Base-by-base conservation (phyloP, 1,284 basidiomycete genomes). In the Pyrrhoderma noxium region DNA sequence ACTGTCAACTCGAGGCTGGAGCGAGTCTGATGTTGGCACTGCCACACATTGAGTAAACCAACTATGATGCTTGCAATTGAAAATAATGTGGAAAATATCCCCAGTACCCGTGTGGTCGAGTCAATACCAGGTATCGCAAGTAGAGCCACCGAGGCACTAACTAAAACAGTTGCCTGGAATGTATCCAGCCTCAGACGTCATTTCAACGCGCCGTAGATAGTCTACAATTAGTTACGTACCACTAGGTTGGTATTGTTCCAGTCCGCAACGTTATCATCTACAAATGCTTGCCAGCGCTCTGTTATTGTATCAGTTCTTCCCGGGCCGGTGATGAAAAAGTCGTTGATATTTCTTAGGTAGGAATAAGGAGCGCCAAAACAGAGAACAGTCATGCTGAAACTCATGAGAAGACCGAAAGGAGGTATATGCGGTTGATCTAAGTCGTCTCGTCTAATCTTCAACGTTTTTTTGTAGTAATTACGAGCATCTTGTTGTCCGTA, bases 21-120 rank as follows among this genome's bases (percentile, higher is more conserved):
- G 13, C 67, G 63, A 31, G 70, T 68, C 44, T 73, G 74, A 11
- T 70, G 66, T 58, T 78, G 77, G 58, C 78, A 76, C 53, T 69
- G 65, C 77, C 77, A 79, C 23, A 77, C 73, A 45, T 72, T 76
- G 55, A 79, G 77, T 1, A 79, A 74, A 1, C 76, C 77, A 14
- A 73, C 66, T 14, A 76, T 73, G 49, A 79, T 74, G 55, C 76
- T 79, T 8, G 73, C 72, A 9, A 79, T 63, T 11, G 77, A 74
- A 31, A 70, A 65, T 36, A 79, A 69, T 8, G 74, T 67, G 2
- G 77, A 75, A 4, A 74, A 62, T 23, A 70, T 70, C 1, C 74
- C 71, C 2, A 72, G 65, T 18, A 71, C 65, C 51, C 67, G 64
- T 8, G 70, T 63, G 13, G 64, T 60, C 51, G 68, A 63, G 23